A percentile compares a stretch with the other conserved stretches of the same genome.
These are phyloP conservation scores for Dendrocalamus sinicus DNA, from an alignment of 176 grass and related monocot species.

Conservation along the genomic window DNA sequence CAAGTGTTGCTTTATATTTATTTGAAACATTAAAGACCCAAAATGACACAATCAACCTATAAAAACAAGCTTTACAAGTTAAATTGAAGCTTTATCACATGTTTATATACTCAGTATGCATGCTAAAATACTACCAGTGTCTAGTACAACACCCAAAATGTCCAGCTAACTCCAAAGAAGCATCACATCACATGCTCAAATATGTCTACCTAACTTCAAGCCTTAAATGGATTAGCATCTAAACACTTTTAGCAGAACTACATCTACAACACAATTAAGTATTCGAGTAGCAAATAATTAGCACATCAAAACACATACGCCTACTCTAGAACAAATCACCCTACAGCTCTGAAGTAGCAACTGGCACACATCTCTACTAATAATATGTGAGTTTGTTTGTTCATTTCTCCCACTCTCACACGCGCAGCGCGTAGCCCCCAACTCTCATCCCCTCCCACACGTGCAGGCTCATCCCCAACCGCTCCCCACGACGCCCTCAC, in stretches of 20 bases:
- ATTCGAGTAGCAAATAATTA: not conserved
- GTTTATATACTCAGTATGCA: too few species aligned
- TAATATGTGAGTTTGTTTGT: too few species aligned
- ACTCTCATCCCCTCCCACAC: too few species aligned
- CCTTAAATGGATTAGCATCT: not conserved
- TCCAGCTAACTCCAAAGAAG: not conserved
- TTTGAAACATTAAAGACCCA: not conserved
- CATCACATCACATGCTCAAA: not conserved
- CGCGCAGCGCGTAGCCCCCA: too few species aligned
- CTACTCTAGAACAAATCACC: not conserved
- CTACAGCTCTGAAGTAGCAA: not conserved
- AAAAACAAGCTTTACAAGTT: not conserved
- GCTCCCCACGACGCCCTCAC: too few species aligned
- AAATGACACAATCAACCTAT: not conserved
- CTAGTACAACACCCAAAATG: not conserved
- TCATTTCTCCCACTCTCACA: too few species aligned
- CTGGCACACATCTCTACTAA: too few species aligned
- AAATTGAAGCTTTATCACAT: not conserved
- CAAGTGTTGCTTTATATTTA: not conserved
- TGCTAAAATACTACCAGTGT: not conserved
- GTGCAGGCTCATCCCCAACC: too few species aligned
- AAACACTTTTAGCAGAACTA: not conserved
- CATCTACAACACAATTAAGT: not conserved
- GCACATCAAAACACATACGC: not conserved
- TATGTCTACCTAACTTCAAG: too few species aligned